Evolutionary conservation across 225 moss, liverwort and hornwort genomes (phyloP), one percentile per base, ranked within the genome.

Genomic region (Takakia lepidozioides): DNA sequence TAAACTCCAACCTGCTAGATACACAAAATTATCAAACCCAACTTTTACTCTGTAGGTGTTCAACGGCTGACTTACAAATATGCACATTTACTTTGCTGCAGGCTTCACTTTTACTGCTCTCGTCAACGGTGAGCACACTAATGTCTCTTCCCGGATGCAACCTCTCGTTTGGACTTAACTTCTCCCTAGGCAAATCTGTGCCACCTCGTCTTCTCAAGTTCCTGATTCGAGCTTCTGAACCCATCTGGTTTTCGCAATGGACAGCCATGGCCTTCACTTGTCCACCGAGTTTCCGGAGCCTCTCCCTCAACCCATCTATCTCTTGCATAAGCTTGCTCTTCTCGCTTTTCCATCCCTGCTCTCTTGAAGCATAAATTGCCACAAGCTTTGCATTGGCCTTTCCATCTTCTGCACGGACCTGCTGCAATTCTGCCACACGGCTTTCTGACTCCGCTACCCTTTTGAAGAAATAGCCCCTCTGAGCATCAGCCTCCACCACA

Each of bases 381-480:
- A 56, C 56, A 21, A 56, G 22, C 44, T 43, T 56, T 2, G 56
- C 56, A 56, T 56, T 56, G 2, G 45, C 56, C 23, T 56, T 56
- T 3, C 56, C 56, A 56, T 56, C 56, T 45, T 56, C 56, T 8
- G 44, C 56, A 18, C 56, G 56, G 3, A 56, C 20, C 29, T 30
- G 42, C 28, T 56, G 43, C 29, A 56, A 16, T 23, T 56, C 56
- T 11, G 44, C 44, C 1, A 44, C 30, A 15, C 29, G 56, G 11
- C n/a, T 29, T 29, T 56, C 56, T 4, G 45, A 43, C 11, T 44
- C 44, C 27, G 43, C 34, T 44, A 56, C 45, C 0, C 45, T 42
- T n/a, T 56, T 56, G 29, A 56, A 56, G 45, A 56, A 56, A 21
- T 46, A 56, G 7, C 19, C 45, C 16, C 56, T 29, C 34, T 56